Evolutionary conservation across 2,329 filamentous ascomycete genomes (phyloP).

Genomic region (Juglanconis oblonga): DNA sequence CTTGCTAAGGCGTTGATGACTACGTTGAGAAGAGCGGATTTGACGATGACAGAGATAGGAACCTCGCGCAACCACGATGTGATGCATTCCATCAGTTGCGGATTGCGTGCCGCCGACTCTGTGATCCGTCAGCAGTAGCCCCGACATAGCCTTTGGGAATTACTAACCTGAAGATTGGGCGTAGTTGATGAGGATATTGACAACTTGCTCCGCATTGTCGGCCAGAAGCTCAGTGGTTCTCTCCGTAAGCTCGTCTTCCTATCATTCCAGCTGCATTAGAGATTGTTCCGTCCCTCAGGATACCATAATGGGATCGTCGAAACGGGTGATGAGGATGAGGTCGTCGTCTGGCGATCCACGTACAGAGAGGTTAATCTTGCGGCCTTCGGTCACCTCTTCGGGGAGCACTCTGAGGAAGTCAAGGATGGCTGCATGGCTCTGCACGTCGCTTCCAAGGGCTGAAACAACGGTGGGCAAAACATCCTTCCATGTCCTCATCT

Average conservation of each 20-base stretch:
- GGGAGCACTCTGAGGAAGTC: constrained; percentile 96
- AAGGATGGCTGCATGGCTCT: constrained; percentile 81
- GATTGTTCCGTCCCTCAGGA: constrained; percentile 34
- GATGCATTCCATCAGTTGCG: constrained; percentile 89
- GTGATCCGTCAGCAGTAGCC: constrained; percentile 24
- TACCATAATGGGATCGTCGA: constrained; percentile 29
- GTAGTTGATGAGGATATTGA: constrained; percentile 85
- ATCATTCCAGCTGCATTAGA: constrained; percentile 47
- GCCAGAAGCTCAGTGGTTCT: constrained; percentile 87
- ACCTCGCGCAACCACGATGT: constrained; percentile 97
- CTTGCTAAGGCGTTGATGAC: constrained; percentile 74
- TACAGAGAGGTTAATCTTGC: constrained; percentile 99
- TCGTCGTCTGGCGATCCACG: constrained; percentile 64
- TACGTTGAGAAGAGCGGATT: constrained; percentile 78
- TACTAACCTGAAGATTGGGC: constrained; percentile 82
- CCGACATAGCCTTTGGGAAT: background rate
- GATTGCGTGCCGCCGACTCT: constrained; percentile 79
- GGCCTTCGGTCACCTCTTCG: constrained; percentile 98
- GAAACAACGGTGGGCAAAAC: constrained; percentile 80
- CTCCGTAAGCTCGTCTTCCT: constrained; percentile 91
- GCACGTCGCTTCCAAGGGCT: constrained; percentile 71
- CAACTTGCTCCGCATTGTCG: constrained; percentile 85
- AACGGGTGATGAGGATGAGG: constrained; percentile 31
- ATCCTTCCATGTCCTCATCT: constrained; percentile 95
- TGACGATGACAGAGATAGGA: constrained; percentile 76